Evolutionary conservation across 1,284 basidiomycete genomes (phyloP), one percentile per base, ranked within the genome.

Genomic region (Apiotrichum mycotoxinovorans): DNA sequence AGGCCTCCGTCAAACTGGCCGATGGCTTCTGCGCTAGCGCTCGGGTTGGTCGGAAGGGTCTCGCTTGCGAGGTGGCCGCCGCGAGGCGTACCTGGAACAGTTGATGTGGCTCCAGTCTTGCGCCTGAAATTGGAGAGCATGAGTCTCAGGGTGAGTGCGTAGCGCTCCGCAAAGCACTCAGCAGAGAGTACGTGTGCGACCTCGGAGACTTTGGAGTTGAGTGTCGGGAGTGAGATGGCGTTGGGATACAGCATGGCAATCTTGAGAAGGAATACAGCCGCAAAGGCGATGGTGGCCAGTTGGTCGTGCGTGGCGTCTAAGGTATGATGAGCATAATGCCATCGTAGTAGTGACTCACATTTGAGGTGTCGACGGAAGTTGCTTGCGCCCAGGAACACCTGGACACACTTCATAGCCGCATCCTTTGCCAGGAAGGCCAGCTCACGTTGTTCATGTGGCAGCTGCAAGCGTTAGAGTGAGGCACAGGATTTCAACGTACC

Each of bases 351-450:
- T 11, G 1, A 58, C 69, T 52, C 42, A 71, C 69, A 73, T 50
- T 75, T 75, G n/a, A 75, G 59, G 50, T 75, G 72, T 18, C 55
- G 54, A 5, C 73, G 59, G 62, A 75, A 72, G 46, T 66, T 68
- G 11, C 60, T 60, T 1, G 66, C 66, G 25, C 62, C 52, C 26
- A 75, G 52, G 56, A 71, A 75, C 27, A 74, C 69, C 44, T 73
- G 83, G 38, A 96, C 79, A 72, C 90, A 93, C 55, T 85, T 86
- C 51, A 87, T 85, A 2, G 92, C 92, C 0, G 91, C 89, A 66
- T 94, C 88, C 75, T 93, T 94, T 10, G 91, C 92, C 68, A 92
- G 88, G 80, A 95, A 92, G 9, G 92, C 92, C 43, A 96, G 83
- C 72, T 95, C 91, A 34, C 89, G 85, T 72, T 95, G 92, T 70